Evolutionary conservation across 2,329 filamentous ascomycete species (phyloP), one percentile per base, ranked within the genome.

Genomic region (Colletotrichum sp.): DNA sequence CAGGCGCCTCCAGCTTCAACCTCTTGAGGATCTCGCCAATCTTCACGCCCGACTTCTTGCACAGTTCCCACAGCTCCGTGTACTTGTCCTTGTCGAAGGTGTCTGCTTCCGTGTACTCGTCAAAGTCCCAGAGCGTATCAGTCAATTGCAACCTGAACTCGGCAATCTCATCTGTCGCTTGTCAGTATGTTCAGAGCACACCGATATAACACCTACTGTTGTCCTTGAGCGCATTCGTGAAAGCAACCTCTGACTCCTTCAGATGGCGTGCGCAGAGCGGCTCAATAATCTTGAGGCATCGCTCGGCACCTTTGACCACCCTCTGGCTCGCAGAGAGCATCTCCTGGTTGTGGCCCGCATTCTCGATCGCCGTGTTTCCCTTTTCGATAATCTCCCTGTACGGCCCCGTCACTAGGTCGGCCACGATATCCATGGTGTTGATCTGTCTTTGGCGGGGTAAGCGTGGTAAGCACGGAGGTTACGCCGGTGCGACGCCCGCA

Each of bases 61-160:
- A 89, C 7, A 87, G 79, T 49, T 85, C 85, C 79, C 89, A 88
- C 6, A 91, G 83, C 77, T 89, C 86, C 21, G 84, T 81, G 70
- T 88, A 92, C 76, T 88, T 89, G 21, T 84, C 85, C 30, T 83
- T 81, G n/a, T 91, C 88, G 76, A 91, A 92, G 28, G 85, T 85
- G 39, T 89, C 87, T 16, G 83, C 78, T 66, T 90, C 88, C 76
- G 88, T 81, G 77, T 85, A 90, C 69, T 92, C 90, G 71, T 92
- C 90, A 78, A 92, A 91, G 68, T 89, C 90, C 86, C 89, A 92
- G 8, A 91, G 81, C 28, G 90, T 79, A 63, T 89, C 86, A 74
- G 86, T 88, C 55, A 92, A 83, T 71, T 88, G 85, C 21, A 84
- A 83, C 62, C 89, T 85, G 74, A 86, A 88, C 60, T 85, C 81